Evolutionary conservation across 371 early-diverging fungal genomes (phyloP).

Genomic region (Actinomucor elegans): DNA sequence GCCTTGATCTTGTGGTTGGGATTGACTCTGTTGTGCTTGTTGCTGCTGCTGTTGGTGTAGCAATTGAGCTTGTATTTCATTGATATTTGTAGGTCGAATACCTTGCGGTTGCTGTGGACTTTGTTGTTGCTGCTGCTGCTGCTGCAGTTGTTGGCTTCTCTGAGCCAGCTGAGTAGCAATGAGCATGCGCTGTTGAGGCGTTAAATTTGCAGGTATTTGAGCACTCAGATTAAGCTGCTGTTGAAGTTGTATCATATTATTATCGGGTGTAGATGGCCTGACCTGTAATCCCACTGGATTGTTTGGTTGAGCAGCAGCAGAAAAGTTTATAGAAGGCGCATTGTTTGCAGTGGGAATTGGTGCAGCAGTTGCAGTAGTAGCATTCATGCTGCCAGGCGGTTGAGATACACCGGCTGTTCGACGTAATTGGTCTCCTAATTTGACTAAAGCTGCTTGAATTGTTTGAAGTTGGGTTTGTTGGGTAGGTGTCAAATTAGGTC

Average conservation of each 20-base stretch:
- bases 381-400: neutral
- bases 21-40: constrained; percentile 17
- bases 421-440: constrained; percentile 22
- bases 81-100: constrained; percentile 5
- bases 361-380: neutral
- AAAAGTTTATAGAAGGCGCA: constrained; percentile 5
- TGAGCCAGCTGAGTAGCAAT: constrained; percentile 26
- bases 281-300: constrained; percentile 5
- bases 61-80: constrained; percentile 21
- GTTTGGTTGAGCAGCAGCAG: neutral
- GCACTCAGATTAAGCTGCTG: constrained; percentile 9
- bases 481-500: constrained; percentile 10
- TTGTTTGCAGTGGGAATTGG: neutral
- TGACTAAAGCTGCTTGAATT: constrained; percentile 17
- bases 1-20: constrained; percentile 24
- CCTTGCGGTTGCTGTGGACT: constrained; percentile 10
- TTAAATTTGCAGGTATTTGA: constrained; percentile 27
- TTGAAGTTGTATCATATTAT: constrained; percentile 6
- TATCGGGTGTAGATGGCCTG: constrained; percentile 4
- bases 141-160: constrained; percentile 14
- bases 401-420: constrained; percentile 1
- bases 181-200: constrained; percentile 23
- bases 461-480: constrained; percentile 25
- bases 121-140: constrained; percentile 21
- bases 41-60: constrained; percentile 10